These are phyloP conservation scores for Eucalyptus shirleyi DNA, from an alignment of 345 rosid genomes.

Conservation along the genomic window DNA sequence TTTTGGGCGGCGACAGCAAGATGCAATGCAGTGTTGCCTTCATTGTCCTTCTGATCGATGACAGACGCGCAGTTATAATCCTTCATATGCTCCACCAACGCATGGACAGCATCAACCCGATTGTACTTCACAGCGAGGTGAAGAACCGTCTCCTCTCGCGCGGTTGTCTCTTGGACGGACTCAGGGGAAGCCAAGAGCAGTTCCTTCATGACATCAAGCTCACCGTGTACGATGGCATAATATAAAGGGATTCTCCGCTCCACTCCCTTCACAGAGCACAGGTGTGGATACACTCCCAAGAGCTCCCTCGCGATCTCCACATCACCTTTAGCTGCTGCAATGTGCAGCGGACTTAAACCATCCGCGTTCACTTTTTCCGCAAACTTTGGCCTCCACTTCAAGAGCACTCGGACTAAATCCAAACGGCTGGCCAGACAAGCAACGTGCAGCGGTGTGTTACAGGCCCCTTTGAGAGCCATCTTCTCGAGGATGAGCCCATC, in stretches of 20 bases:
- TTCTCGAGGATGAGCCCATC: neutral
- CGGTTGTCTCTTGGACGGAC: neutral
- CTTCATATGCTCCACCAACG: neutral
- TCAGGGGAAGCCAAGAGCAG: neutral
- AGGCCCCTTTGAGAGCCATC: neutral
- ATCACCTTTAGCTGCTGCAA: neutral
- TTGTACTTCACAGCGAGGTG: neutral
- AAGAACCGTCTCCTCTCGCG: neutral
- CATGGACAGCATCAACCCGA: neutral
- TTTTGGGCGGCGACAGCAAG: too few species aligned
- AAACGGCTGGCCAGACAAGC: neutral
- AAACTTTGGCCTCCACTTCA: neutral
- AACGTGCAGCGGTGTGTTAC: neutral
- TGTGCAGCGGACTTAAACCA: neutral
- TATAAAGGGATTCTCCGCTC: rapidly evolving
- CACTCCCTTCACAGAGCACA: neutral
- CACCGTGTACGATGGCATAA: neutral
- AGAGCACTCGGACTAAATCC: neutral
- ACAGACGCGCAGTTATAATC: too few species aligned
- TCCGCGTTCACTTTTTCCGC: neutral
- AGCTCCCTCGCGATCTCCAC: neutral
- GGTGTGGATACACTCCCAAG: neutral
- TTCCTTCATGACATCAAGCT: neutral
- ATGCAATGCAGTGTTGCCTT: too few species aligned
- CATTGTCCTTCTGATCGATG: too few species aligned